phyloP scores from a whole-genome alignment of 768 basidiomycete species.

The Gloeopeniophorella convolvens region DNA sequence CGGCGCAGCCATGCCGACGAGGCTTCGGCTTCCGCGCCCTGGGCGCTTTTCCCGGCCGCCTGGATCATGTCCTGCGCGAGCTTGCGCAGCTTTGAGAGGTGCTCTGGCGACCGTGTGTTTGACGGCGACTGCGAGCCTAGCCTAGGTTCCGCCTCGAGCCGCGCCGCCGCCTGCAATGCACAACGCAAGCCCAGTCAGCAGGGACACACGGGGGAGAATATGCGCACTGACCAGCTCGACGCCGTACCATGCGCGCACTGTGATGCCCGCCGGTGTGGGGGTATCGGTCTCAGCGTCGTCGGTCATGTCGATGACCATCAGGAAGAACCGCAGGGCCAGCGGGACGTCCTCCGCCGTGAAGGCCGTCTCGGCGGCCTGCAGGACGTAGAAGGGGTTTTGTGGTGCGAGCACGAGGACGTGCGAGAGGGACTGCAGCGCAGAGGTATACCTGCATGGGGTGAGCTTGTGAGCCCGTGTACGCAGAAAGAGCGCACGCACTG shows the following conservation, averaged over 20 bases:
- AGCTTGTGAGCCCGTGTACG: not conserved
- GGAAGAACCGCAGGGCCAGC: slow-evolving; percentile 72
- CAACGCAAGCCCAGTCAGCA: not conserved
- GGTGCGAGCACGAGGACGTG: slow-evolving; percentile 79
- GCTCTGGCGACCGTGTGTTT: slow-evolving; percentile 7
- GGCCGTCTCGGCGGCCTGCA: slow-evolving; percentile 86
- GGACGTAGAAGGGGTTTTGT: slow-evolving; percentile 77
- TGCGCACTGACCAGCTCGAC: slow-evolving; percentile 72
- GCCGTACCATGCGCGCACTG: slow-evolving; percentile 75
- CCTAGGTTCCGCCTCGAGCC: slow-evolving; percentile 7
- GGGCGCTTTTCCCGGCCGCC: not conserved
- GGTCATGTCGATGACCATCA: slow-evolving; percentile 74
- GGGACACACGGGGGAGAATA: not conserved
- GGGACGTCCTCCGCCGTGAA: slow-evolving; percentile 73
- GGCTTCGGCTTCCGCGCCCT: not conserved
- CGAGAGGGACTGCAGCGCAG: slow-evolving; percentile 66
- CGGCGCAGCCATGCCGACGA: slow-evolving; percentile 9
- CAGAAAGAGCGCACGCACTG: slow-evolving; percentile 44
- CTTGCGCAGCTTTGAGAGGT: slow-evolving; percentile 4
- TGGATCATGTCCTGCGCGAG: slow-evolving; percentile 11
- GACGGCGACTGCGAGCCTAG: slow-evolving; percentile 8
- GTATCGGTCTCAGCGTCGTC: slow-evolving; percentile 48
- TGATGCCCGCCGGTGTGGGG: slow-evolving; percentile 43
- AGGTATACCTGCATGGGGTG: slow-evolving; percentile 50
- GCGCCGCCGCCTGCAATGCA: slow-evolving; percentile 4